Base-by-base conservation (phyloP, 2,329 filamentous ascomycete species). In the Ophiostoma perfectum region DNA sequence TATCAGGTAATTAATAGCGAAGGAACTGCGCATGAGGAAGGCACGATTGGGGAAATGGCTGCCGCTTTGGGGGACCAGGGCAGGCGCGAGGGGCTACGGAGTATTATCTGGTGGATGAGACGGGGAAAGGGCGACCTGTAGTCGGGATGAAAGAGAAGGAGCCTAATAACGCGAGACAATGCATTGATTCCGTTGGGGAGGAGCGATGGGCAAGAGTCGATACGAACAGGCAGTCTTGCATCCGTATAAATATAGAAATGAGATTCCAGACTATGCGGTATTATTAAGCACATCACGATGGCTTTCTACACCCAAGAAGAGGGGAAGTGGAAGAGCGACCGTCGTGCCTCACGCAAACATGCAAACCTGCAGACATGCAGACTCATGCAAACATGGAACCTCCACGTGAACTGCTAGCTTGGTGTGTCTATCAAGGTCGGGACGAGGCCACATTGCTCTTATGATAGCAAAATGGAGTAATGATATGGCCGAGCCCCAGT, bases 11-110 rank as follows among this genome's bases (percentile, higher is more conserved):
- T 64, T 58, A 38, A 42, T 18, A 45, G 63, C 36, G 60, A 52
- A 42, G 47, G 36, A 42, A 38, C 47, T 62, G 27, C 27, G 27
- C 63, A 45, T 55, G 6, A 36, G 44, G 64, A 66, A 66, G 52
- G 64, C 64, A 64, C 62, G 62, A 64, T 64, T 64, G 62, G 62
- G 64, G 64, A 65, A 49, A 16, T 11, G 11, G 64, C 11, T 45
- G 64, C 16, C 36, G 45, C 27, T 14, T 18, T 27, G 36, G 64
- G 45, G 16, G 42, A 18, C 5, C 38, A n/a, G n/a, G 6, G 16
- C 27, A 27, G 63, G 63, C 11, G 39, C 11, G n/a, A 27, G 42
- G 63, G 41, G 42, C 11, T 36, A 39, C 11, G 8, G 27, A 11
- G 27, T 11, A 12, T 39, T 39, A 7, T 7, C 27, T 60, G 27